Conservation (phyloP, 768 basidiomycete genomes). For the Boletus reticuloceps region DNA sequence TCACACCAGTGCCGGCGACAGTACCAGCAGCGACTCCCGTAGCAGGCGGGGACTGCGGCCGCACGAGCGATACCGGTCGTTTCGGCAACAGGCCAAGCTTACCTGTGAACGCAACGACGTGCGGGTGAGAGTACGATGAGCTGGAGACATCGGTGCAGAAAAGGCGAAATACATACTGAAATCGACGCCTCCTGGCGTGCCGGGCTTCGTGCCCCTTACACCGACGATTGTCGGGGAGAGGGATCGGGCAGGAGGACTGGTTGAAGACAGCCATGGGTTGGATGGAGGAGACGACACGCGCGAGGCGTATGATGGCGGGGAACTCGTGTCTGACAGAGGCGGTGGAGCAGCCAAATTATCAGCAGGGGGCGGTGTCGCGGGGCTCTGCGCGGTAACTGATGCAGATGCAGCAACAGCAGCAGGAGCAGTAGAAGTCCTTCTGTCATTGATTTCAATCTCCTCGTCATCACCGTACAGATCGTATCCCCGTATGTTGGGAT, state of each 20-base stretch:
- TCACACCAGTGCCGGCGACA: neutral
- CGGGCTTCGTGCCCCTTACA: constrained; percentile 10
- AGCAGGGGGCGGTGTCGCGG: neutral
- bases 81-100: constrained; percentile 74
- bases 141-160: no score
- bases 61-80: constrained; percentile 62
- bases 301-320: constrained; percentile 6
- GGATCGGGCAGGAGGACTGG: constrained; percentile 1
- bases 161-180: constrained; percentile 25
- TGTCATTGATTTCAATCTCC: constrained; percentile 11
- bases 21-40: neutral
- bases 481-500: constrained; percentile 33
- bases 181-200: constrained; percentile 27
- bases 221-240: constrained; percentile 8
- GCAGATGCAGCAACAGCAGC: neutral
- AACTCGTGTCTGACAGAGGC: neutral
- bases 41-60: constrained; percentile 29
- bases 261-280: neutral
- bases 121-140: neutral
- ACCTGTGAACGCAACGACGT: constrained; percentile 32
- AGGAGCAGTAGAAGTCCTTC: neutral
- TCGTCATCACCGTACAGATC: constrained; percentile 23
- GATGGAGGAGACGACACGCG: constrained; percentile 1
- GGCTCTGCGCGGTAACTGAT: neutral
- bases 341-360: neutral